These are phyloP conservation scores for Saitoella complicata DNA, from an alignment of 805 yeast genomes.

Conservation along the genomic window DNA sequence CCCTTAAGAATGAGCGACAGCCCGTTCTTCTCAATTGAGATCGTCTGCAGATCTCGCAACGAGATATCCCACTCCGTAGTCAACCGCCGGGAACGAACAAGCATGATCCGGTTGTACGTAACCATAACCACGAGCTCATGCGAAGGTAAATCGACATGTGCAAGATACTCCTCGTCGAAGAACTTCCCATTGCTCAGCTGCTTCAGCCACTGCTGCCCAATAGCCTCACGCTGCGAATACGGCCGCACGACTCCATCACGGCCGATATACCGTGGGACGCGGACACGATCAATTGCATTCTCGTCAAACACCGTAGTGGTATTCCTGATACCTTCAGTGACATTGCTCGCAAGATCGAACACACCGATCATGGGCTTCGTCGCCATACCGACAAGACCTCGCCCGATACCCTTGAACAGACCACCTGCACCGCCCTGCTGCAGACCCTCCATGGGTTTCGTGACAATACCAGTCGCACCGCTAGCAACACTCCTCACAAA, in stretches of 20 bases:
- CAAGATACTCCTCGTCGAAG: conserved; percentile 58
- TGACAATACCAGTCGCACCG: conserved; percentile 79
- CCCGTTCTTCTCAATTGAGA: conserved; percentile 67
- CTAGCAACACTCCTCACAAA: conserved; percentile 73
- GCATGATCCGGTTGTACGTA: conserved; percentile 51
- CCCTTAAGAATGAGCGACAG: conserved; percentile 46
- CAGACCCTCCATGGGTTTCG: conserved; percentile 84
- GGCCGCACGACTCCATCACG: conserved; percentile 60
- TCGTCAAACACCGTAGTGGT: conserved; percentile 82
- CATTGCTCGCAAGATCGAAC: conserved; percentile 79
- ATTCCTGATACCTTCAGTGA: conserved; percentile 84
- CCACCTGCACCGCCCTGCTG: conserved; percentile 80
- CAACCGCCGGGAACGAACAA: conserved; percentile 46
- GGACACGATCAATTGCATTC: conserved; percentile 57
- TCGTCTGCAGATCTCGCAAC: conserved; percentile 49
- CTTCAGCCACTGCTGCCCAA: conserved; percentile 88
- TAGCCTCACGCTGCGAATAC: conserved; percentile 66
- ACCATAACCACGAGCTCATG: conserved; percentile 63
- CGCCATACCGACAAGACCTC: conserved; percentile 88
- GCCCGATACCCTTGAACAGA: conserved; percentile 83
- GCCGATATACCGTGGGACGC: conserved; percentile 66
- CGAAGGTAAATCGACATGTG: conserved; percentile 72
- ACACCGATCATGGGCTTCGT: conserved; percentile 93
- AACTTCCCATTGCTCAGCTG: conserved; percentile 65
- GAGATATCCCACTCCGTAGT: conserved; percentile 55